Conservation (phyloP, 192 early-diverging fungal species). For the Coemansia sp. region DNA sequence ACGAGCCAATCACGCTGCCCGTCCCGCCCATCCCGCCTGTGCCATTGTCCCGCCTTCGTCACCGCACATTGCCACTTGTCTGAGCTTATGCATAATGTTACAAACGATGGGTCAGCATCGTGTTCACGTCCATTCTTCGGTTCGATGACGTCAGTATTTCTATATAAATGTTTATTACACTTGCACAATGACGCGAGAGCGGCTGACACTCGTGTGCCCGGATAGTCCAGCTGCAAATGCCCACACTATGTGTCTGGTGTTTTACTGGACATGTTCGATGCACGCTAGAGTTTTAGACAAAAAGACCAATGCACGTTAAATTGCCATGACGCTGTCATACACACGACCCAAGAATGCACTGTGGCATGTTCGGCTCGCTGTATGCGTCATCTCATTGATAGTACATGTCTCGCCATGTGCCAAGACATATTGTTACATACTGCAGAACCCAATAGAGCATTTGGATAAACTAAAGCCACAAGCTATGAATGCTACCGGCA, state of each 20-base stretch:
- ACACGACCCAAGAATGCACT: not conserved
- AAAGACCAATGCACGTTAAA: not conserved
- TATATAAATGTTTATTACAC: conserved; percentile 1
- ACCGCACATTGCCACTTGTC: not conserved
- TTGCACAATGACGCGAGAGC: not conserved
- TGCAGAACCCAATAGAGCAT: conserved; percentile 1
- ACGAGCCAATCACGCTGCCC: conserved; percentile 44
- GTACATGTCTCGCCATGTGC: not conserved
- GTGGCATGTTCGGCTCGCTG: not conserved
- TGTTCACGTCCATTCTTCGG: not conserved
- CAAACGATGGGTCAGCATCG: not conserved
- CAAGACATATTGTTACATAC: not conserved
- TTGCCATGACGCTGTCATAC: not conserved
- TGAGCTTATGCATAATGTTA: not conserved
- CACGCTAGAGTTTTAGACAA: not conserved
- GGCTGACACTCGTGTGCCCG: not conserved
- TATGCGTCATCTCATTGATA: not conserved
- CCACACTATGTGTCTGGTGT: not conserved
- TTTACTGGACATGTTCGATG: not conserved
- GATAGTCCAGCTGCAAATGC: not conserved
- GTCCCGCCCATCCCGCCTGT: conserved; percentile 25
- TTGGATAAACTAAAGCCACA: not conserved
- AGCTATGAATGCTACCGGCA: not conserved
- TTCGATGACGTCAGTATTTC: not conserved
- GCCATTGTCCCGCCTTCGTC: not conserved